These are phyloP conservation scores for Fusarium lyarnte DNA, from an alignment of 2,329 filamentous ascomycete species.

Conservation along the genomic window DNA sequence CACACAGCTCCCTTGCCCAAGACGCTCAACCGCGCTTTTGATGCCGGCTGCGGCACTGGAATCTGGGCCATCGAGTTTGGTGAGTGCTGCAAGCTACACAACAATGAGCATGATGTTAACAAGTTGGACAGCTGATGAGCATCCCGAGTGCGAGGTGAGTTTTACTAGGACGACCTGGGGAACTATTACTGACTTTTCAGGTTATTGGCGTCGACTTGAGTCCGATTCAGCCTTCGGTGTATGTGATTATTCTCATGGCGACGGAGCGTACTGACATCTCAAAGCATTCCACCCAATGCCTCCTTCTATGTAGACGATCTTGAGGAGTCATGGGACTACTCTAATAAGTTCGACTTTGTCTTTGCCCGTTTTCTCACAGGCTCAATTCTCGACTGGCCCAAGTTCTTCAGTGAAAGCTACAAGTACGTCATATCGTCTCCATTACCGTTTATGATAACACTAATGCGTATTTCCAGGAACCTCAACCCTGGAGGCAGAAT, in stretches of 20 bases:
- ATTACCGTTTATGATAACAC: too few species aligned
- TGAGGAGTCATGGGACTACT: constrained; percentile 14
- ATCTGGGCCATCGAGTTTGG: constrained; percentile 32
- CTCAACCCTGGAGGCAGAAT: constrained; percentile 7
- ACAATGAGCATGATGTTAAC: neutral
- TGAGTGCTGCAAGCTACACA: neutral
- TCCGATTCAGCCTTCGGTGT: constrained; percentile 19
- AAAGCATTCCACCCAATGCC: constrained; percentile 20
- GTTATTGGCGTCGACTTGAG: constrained; percentile 25
- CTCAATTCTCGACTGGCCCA: constrained; percentile 22
- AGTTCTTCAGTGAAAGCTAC: constrained; percentile 20
- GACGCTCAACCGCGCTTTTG: neutral
- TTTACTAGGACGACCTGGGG: fast-evolving
- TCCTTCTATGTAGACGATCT: constrained; percentile 23
- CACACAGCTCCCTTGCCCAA: neutral
- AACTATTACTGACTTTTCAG: neutral
- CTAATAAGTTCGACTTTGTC: constrained; percentile 20
- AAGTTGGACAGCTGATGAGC: constrained; percentile 3
- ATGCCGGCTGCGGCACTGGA: constrained; percentile 21
- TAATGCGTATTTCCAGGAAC: neutral
- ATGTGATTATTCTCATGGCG: neutral
- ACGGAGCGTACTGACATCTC: fast-evolving
- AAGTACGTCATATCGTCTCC: neutral
- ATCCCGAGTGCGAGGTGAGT: constrained; percentile 21
- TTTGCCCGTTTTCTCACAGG: constrained; percentile 27